Conservation (phyloP, 345 rosid genomes). For the Rhodomyrtus tomentosa region DNA sequence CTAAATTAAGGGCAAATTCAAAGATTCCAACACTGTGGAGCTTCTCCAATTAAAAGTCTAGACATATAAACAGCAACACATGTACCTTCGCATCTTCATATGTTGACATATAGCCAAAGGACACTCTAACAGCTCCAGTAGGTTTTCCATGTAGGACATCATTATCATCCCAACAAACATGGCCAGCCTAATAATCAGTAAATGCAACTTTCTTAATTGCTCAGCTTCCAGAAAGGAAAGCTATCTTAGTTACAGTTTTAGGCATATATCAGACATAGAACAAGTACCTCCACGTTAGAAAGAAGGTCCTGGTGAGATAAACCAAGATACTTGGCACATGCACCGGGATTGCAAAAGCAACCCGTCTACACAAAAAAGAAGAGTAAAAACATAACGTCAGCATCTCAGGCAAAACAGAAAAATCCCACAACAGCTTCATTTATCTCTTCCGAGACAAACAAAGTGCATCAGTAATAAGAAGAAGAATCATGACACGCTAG, state of each 20-base stretch:
- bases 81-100: conserved; percentile 87
- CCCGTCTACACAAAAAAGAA: conserved; percentile 71
- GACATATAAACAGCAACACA: background rate
- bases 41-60: background rate
- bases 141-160: conserved; percentile 80
- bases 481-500: background rate
- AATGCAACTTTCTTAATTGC: background rate
- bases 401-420: background rate
- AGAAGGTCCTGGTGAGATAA: conserved; percentile 80
- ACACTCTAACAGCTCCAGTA: conserved; percentile 87
- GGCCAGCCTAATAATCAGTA: conserved; percentile 60
- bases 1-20: background rate
- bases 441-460: background rate
- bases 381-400: conserved; percentile 7
- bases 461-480: background rate
- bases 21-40: background rate
- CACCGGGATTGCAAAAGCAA: conserved; percentile 99
- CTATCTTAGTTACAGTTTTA: background rate
- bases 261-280: background rate
- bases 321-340: conserved; percentile 89
- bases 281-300: conserved; percentile 69
- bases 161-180: conserved; percentile 94
- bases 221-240: background rate
- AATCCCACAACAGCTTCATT: background rate
- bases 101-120: conserved; percentile 95